These are phyloP conservation scores for Backusella psychrophila DNA, from an alignment of 192 early-diverging fungal genomes.

Conservation along the genomic window DNA sequence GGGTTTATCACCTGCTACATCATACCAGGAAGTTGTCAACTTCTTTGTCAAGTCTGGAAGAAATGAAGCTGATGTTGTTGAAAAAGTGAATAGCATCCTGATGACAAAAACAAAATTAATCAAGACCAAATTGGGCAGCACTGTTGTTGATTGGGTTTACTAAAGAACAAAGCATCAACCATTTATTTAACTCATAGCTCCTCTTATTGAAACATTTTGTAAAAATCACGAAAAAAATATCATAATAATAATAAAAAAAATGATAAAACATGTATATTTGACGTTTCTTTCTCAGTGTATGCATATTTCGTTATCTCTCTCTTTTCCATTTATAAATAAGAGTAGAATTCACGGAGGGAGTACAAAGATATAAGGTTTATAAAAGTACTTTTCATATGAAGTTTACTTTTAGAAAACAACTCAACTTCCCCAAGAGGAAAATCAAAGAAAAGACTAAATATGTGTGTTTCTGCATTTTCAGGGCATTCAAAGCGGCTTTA, in stretches of 20 bases:
- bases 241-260: not conserved
- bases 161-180: not conserved
- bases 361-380: too few relatives aligned
- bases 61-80: not conserved
- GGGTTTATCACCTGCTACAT: not conserved
- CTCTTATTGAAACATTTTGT: not conserved
- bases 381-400: not conserved
- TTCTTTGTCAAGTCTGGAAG: constrained; percentile 1
- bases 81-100: not conserved
- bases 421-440: not conserved
- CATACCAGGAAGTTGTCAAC: not conserved
- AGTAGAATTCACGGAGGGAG: not conserved
- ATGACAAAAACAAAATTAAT: not conserved
- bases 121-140: not conserved
- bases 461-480: not conserved
- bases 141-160: not conserved
- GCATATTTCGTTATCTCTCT: not conserved
- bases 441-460: not conserved
- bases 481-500: not conserved
- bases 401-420: not conserved
- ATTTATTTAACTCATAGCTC: not conserved
- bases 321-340: not conserved
- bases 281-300: not conserved
- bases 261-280: not conserved
- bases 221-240: not conserved